Base-by-base conservation (phyloP, 106 monocot species). In the Dendrobium huoshanense region DNA sequence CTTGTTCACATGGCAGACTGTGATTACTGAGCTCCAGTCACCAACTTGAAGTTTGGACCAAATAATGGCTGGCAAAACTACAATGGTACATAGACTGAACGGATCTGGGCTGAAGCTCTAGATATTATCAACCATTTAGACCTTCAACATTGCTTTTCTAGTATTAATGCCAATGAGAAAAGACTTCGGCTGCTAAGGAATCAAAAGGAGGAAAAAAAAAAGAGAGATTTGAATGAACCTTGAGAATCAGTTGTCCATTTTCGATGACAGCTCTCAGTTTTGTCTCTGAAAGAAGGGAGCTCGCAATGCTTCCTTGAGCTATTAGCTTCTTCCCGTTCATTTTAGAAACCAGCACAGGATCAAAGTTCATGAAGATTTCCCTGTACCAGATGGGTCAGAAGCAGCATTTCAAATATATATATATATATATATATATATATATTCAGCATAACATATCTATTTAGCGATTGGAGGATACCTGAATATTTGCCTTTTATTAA, bases 281-380 rank as follows among this genome's bases (percentile, higher is more conserved):
- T 75, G 75, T n/a, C 75, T 75, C 81, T 16, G 81, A 81, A 42
- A 81, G 61, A 37, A 81, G 72, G 33, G 81, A 59, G 44, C 75
- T 81, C 3, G 81, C 75, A 20, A 51, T 81, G 81, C 81, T 81
- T 40, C 75, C 75, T 59, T 58, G 75, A 25, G 81, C 58, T 75
- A 75, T 51, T 72, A 72, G 72, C 76, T 83, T 90, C 54, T 93
- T 90, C 29, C 88, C 89, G 44, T 72, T 83, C 59, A 90, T 83
- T 70, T 85, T 81, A 73, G 90, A 79, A 47, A 93, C 82, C 9
- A 84, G 83, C 24, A 79, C 25, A 55, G 81, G 88, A 41, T 88
- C 72, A 70, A 93, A 93, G 78, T 88, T 81, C 47, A 85, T 85
- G 73, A 93, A 88, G 49, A 85, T 73, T 75, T 88, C 79, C 87